Conservation (phyloP, 1,139 yeast genomes). For the Chernovozyma sophiae-reginae region DNA sequence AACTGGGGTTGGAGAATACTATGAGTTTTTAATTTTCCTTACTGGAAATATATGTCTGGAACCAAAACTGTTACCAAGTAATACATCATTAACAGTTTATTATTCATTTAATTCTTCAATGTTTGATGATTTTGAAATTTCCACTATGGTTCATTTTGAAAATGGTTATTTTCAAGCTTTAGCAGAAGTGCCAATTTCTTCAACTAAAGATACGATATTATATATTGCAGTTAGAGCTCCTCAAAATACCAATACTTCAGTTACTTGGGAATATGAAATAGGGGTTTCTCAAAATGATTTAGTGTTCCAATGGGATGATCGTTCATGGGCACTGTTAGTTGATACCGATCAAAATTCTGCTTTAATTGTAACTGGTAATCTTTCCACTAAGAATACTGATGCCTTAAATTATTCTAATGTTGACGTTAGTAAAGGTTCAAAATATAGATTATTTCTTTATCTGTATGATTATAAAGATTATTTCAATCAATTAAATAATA, state of each 20-base stretch:
- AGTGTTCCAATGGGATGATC: slow-evolving; percentile 66
- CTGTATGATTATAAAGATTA: slow-evolving; percentile 35
- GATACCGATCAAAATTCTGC: slow-evolving; percentile 76
- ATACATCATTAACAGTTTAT: slow-evolving; percentile 43
- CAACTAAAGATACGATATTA: slow-evolving; percentile 20
- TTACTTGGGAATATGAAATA: slow-evolving; percentile 57
- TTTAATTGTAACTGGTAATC: slow-evolving; percentile 61
- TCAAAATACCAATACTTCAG: slow-evolving; percentile 31
- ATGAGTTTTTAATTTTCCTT: slow-evolving; percentile 52
- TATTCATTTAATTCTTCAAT: slow-evolving; percentile 47
- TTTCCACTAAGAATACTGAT: slow-evolving; percentile 23
- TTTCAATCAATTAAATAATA: slow-evolving; percentile 44
- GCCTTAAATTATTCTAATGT: slow-evolving; percentile 15
- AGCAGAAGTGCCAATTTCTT: slow-evolving; percentile 33
- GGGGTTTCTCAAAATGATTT: slow-evolving; percentile 67
- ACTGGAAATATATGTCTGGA: slow-evolving; percentile 57
- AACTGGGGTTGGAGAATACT: slow-evolving; percentile 43
- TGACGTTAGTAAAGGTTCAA: slow-evolving; percentile 26
- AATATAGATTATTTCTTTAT: slow-evolving; percentile 46
- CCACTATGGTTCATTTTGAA: slow-evolving; percentile 28
- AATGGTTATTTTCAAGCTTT: slow-evolving; percentile 56
- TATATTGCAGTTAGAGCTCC: slow-evolving; percentile 51
- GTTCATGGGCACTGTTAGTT: slow-evolving; percentile 55
- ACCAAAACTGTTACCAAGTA: slow-evolving; percentile 32
- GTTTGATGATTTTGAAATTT: slow-evolving; percentile 27